These are phyloP conservation scores for Mycotypha africana DNA, from an alignment of 371 early-diverging fungal genomes.

Conservation along the genomic window DNA sequence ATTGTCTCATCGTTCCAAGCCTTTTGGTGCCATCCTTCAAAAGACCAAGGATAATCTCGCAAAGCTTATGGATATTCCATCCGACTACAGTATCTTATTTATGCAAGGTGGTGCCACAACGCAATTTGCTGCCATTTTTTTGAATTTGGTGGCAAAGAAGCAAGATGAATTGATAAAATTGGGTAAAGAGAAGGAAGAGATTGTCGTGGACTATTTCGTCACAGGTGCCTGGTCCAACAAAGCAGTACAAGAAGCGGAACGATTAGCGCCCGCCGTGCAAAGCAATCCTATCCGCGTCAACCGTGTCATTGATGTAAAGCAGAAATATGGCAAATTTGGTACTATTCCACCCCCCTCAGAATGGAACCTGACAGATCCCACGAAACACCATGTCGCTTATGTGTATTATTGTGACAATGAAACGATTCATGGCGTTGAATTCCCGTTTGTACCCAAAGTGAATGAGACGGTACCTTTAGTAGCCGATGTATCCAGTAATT, in stretches of 20 bases:
- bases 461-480: constrained; percentile 77
- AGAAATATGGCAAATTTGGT: constrained; percentile 41
- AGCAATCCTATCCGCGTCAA: constrained; percentile 50
- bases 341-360: constrained; percentile 50
- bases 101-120: constrained; percentile 96
- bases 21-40: constrained; percentile 71
- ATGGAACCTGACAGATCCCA: constrained; percentile 70
- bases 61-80: constrained; percentile 73
- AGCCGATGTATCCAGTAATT: constrained; percentile 94
- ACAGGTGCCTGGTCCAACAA: constrained; percentile 92
- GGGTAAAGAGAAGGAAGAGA: constrained; percentile 20
- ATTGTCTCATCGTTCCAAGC: constrained; percentile 87
- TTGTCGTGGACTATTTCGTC: constrained; percentile 83
- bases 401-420: constrained; percentile 97
- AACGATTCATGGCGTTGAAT: constrained; percentile 95
- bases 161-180: constrained; percentile 41
- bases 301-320: constrained; percentile 58
- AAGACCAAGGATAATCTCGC: constrained; percentile 68
- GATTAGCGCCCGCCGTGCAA: constrained; percentile 51
- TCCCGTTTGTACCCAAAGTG: constrained; percentile 50
- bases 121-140: constrained; percentile 85
- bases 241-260: constrained; percentile 82
- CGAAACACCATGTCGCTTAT: constrained; percentile 63
- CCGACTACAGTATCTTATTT: constrained; percentile 83
- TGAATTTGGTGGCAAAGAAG: constrained; percentile 78